phyloP scores from a whole-genome alignment of 2,329 filamentous ascomycete genomes.

The Dissoconium aciculare region DNA sequence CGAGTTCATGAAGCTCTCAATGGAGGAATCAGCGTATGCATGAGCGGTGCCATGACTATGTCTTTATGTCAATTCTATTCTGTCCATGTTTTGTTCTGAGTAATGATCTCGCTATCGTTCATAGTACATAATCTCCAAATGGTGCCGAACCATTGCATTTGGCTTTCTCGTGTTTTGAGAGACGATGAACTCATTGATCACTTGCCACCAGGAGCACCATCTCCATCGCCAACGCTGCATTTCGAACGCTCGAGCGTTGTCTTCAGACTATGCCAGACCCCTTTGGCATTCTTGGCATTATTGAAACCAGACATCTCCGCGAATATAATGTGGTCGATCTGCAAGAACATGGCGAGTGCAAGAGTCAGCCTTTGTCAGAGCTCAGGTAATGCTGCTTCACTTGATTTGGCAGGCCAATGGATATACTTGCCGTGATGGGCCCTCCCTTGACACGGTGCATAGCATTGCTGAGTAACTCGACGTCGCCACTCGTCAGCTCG shows the following conservation, averaged over 20 bases:
- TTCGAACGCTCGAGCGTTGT: slow-evolving; percentile 27
- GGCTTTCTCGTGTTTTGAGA: too few species aligned
- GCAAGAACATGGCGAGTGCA: slow-evolving; percentile 1
- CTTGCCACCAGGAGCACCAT: too few species aligned
- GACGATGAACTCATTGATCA: too few species aligned
- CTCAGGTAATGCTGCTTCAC: not conserved
- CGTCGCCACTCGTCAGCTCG: slow-evolving; percentile 10
- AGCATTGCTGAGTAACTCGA: slow-evolving; percentile 10
- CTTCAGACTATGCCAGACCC: slow-evolving; percentile 24
- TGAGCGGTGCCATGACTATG: too few species aligned
- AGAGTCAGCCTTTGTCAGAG: slow-evolving; percentile 1
- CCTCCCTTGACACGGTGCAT: slow-evolving; percentile 8
- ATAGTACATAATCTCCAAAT: too few species aligned
- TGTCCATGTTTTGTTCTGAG: too few species aligned
- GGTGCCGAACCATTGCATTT: too few species aligned
- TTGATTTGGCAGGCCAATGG: not conserved
- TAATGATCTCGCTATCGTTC: too few species aligned
- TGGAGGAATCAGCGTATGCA: too few species aligned
- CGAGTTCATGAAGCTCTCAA: too few species aligned
- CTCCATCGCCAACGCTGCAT: too few species aligned
- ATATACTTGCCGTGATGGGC: not conserved
- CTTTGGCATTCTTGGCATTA: slow-evolving; percentile 23
- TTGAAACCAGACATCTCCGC: slow-evolving; percentile 25
- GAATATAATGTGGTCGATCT: slow-evolving; percentile 29
- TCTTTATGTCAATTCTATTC: too few species aligned